phyloP scores from a whole-genome alignment of 2,329 filamentous ascomycete genomes.

The Colletotrichum tofieldiae region DNA sequence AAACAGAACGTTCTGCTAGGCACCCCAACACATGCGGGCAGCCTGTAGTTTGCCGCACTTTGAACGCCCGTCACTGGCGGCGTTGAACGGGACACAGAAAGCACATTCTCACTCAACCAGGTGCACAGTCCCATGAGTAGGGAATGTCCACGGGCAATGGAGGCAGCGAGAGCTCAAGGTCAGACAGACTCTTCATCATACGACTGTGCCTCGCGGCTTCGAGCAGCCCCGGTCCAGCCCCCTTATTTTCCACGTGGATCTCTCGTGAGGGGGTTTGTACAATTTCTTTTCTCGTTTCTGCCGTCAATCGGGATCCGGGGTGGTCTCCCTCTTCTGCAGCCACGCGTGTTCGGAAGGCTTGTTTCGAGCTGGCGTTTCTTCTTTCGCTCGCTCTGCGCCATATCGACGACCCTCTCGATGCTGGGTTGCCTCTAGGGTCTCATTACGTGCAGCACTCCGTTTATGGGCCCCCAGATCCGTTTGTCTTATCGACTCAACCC shows the following conservation, averaged over 20 bases:
- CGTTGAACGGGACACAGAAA: too few species aligned
- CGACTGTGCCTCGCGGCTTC: conserved; percentile 8
- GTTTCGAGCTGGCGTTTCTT: conserved; percentile 26
- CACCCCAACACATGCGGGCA: too few species aligned
- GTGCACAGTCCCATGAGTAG: neutral
- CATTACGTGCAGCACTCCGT: neutral
- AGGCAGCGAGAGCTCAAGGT: neutral
- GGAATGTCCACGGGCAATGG: neutral
- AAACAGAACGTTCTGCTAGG: too few species aligned
- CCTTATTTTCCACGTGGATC: conserved; percentile 36
- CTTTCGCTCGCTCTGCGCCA: neutral
- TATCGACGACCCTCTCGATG: neutral
- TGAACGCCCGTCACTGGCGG: too few species aligned
- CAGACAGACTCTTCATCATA: neutral
- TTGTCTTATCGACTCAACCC: conserved; percentile 11
- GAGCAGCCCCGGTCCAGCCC: conserved; percentile 4
- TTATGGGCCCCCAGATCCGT: conserved; percentile 1
- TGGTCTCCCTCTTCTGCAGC: conserved; percentile 24
- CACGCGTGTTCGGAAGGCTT: conserved; percentile 34
- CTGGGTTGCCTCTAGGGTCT: neutral
- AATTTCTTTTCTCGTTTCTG: conserved; percentile 23
- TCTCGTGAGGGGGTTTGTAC: conserved; percentile 15
- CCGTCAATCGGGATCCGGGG: conserved; percentile 19
- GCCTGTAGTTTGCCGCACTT: too few species aligned
- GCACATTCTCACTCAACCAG: too few species aligned